phyloP scores from a whole-genome alignment of 352 stramenopile species.

The Saprolegnia diclina region DNA sequence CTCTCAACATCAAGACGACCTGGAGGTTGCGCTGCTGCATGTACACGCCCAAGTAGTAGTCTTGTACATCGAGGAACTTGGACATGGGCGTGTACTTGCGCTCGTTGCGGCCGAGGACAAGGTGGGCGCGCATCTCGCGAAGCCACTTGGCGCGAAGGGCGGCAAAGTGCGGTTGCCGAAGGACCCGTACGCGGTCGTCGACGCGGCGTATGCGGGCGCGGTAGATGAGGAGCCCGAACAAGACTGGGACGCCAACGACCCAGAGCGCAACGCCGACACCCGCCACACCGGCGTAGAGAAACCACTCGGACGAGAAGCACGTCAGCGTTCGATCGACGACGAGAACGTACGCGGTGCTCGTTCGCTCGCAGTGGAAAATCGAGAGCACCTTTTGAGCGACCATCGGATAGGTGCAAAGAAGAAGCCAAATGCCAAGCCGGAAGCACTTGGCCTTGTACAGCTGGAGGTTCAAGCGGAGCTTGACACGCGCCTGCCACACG shows the following conservation, averaged over 20 bases:
- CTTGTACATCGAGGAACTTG: conserved; percentile 37
- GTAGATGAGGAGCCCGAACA: conserved; percentile 70
- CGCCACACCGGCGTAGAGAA: conserved; percentile 50
- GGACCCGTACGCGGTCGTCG: conserved; percentile 39
- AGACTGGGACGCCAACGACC: conserved; percentile 69
- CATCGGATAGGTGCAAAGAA: conserved; percentile 63
- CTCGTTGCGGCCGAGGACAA: conserved; percentile 37
- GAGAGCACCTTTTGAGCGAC: conserved; percentile 71
- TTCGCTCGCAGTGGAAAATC: conserved; percentile 70
- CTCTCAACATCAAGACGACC: conserved; percentile 26
- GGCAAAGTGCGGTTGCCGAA: conserved; percentile 38
- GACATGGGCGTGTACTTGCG: conserved; percentile 55
- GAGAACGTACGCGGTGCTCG: conserved; percentile 48
- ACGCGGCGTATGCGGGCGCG: conserved; percentile 55
- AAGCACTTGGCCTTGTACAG: conserved; percentile 74
- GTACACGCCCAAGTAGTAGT: conserved; percentile 60
- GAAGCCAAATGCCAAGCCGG: conserved; percentile 44
- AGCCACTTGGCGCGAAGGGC: conserved; percentile 55
- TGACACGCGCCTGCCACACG: conserved; percentile 70
- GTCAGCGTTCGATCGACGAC: conserved; percentile 53
- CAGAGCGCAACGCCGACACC: conserved; percentile 50
- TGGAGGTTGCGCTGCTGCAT: conserved; percentile 70
- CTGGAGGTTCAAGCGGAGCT: conserved; percentile 75
- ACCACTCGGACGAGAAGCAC: conserved; percentile 60
- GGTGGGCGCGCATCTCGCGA: conserved; percentile 44